Evolutionary conservation across 2,329 filamentous ascomycete species (phyloP).

Genomic region (Aspergillus brasiliensis): DNA sequence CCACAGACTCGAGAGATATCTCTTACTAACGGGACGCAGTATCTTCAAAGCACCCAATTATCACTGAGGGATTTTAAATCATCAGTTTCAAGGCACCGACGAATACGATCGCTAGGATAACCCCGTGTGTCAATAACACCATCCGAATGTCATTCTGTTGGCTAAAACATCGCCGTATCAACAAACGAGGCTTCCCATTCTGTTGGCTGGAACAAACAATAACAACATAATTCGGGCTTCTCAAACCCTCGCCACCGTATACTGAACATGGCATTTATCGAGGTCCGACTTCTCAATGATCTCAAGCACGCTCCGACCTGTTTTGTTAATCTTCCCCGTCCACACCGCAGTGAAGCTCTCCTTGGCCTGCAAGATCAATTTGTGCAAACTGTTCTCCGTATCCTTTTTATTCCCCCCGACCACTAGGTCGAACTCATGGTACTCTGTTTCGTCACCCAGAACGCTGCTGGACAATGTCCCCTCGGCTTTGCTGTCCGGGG

Average conservation of each 20-base stretch:
- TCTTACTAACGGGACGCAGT: too few relatives aligned
- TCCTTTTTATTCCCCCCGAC: background rate
- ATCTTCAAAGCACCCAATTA: too few relatives aligned
- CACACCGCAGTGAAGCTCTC: background rate
- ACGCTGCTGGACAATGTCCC: background rate
- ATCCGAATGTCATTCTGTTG: too few relatives aligned
- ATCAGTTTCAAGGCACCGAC: too few relatives aligned
- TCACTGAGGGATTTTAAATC: too few relatives aligned
- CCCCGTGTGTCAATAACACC: too few relatives aligned
- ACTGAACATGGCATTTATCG: background rate
- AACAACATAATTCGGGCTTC: background rate
- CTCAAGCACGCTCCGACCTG: background rate
- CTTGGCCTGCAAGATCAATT: background rate
- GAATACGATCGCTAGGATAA: too few relatives aligned
- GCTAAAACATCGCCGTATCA: too few relatives aligned
- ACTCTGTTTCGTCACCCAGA: background rate
- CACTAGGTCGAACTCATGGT: background rate
- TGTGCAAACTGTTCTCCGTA: background rate
- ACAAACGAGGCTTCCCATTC: too few relatives aligned
- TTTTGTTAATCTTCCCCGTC: background rate
- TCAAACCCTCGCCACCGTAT: background rate
- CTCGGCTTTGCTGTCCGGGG: background rate
- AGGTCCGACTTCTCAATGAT: background rate
- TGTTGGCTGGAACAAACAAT: background rate
- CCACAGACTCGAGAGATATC: too few relatives aligned